These are phyloP conservation scores for Echeveria elegans DNA, from an alignment of 164 flowering plant species.

Conservation along the genomic window DNA sequence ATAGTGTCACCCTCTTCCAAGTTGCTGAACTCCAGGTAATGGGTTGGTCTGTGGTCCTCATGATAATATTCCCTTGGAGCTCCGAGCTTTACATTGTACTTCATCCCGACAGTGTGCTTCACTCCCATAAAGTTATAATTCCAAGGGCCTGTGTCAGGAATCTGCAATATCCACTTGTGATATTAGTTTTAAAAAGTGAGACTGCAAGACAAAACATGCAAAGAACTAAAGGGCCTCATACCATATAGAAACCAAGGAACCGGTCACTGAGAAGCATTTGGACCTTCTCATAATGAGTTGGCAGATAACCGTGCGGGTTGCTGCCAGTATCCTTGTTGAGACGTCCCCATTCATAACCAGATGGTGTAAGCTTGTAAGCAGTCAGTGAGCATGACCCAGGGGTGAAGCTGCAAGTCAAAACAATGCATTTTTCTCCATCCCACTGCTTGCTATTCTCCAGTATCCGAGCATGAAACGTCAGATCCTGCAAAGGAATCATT, in stretches of 20 bases:
- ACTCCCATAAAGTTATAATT: conserved; percentile 98
- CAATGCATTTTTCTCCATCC: conserved; percentile 97
- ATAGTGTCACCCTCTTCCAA: conserved; percentile 74
- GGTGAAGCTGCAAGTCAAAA: conserved; percentile 96
- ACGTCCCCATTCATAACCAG: conserved; percentile 99
- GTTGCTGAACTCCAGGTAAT: conserved; percentile 92
- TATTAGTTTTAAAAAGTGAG: not conserved
- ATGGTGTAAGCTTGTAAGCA: conserved; percentile 92
- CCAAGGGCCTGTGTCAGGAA: conserved; percentile 97
- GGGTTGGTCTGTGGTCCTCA: conserved; percentile 95
- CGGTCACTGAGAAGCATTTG: conserved; percentile 99
- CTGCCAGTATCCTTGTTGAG: conserved; percentile 88
- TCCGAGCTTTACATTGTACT: conserved; percentile 83
- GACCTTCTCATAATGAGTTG: conserved; percentile 98
- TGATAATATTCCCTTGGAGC: conserved; percentile 84
- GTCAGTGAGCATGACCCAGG: conserved; percentile 98
- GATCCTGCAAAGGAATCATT: conserved; percentile 50
- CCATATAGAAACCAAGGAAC: conserved; percentile 98
- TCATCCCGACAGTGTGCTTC: conserved; percentile 84
- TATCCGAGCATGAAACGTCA: conserved; percentile 74
- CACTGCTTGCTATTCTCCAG: conserved; percentile 91
- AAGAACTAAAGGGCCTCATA: conserved; percentile 23
- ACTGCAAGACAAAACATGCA: not conserved
- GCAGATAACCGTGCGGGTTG: conserved; percentile 94
- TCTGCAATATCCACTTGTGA: conserved; percentile 23